Evolutionary conservation across 345 rosid species (phyloP).

Genomic region (Linum lewisii): DNA sequence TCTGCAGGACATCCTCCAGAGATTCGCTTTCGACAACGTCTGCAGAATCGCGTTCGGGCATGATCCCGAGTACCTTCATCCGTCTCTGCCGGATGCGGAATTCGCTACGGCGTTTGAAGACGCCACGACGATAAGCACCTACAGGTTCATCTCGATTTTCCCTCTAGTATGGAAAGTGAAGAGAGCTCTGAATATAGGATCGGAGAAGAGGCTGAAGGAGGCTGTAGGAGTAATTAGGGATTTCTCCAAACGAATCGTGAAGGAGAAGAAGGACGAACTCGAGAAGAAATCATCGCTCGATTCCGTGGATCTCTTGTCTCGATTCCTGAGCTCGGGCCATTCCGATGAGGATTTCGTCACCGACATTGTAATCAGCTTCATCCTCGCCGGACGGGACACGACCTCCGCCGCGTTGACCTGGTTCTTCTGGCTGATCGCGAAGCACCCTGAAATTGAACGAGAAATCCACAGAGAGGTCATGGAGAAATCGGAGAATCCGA

Average conservation of each 20-base stretch:
- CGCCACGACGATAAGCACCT: conserved; percentile 24
- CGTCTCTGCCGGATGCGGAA: conserved; percentile 27
- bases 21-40: conserved; percentile 64
- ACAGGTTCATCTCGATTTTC: conserved; percentile 21
- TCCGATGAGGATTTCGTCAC: conserved; percentile 35
- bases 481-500: conserved; percentile 13
- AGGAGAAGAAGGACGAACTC: conserved; percentile 33
- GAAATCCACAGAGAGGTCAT: conserved; percentile 35
- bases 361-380: conserved; percentile 54
- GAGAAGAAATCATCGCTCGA: conserved; percentile 16
- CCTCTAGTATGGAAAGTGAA: conserved; percentile 39
- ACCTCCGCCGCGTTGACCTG: conserved; percentile 74
- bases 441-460: conserved; percentile 28
- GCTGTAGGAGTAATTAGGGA: conserved; percentile 32
- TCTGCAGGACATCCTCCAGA: conserved; percentile 28
- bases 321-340: conserved; percentile 42
- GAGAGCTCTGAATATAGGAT: conserved; percentile 32
- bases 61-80: conserved; percentile 47
- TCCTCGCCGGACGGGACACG: conserved; percentile 60
- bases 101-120: conserved; percentile 46
- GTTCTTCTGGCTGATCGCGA: conserved; percentile 55
- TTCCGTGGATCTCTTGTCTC: conserved; percentile 41
- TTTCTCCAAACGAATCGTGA: conserved; percentile 37
- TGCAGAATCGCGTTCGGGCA: conserved; percentile 66
- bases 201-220: conserved; percentile 34